Base-by-base conservation (phyloP, 352 stramenopile species). In the Pythium insidiosum region DNA sequence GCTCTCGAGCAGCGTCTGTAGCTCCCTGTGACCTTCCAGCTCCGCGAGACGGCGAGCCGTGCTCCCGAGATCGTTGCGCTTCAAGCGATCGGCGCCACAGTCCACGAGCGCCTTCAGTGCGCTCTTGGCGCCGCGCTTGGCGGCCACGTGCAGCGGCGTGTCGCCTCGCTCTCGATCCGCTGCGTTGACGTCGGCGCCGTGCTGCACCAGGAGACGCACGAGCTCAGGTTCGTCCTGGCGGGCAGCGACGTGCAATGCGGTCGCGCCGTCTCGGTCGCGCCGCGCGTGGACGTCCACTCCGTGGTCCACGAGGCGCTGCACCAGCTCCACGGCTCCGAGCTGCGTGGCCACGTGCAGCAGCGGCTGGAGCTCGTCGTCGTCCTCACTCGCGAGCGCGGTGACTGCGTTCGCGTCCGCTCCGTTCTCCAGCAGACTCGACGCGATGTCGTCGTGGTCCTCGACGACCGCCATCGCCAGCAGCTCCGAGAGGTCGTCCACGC, bases 61-160 rank as follows among this genome's bases (percentile, higher is more conserved):
- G 28, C 28, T 33, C 28, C 28, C 28, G 28, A 33, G 28, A 33
- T 15, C 28, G 36, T 62, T 62, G 4, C 34, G 9, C 5, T 38
- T 26, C 3, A 28, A 50, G 15, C 48, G 7, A 25, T 45, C 36
- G 13, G 50, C 56, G 11, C 31, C 26, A 24, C 22, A 51, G 12
- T 41, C 36, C 11, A 64, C 23, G 21, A 64, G 38, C 30, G 28
- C 11, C 3, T 20, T 23, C 6, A 60, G 45, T 13, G 50, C 45
- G 10, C 48, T 28, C 11, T 39, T 11, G 41, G 47, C 38, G 28
- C 50, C 50, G 23, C 19, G 37, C 37, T 60, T 64, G 23, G 44
- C 38, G 0, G 56, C 56, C 23, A 64, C 56, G 28, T 64, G 56
- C 20, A 64, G 56, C 6, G 56, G 38, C 12, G 50, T 57, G 22